Evolutionary conservation across 306 rosid species (phyloP), one percentile per base, ranked within the genome.

Genomic region (Clitoria ternatea): DNA sequence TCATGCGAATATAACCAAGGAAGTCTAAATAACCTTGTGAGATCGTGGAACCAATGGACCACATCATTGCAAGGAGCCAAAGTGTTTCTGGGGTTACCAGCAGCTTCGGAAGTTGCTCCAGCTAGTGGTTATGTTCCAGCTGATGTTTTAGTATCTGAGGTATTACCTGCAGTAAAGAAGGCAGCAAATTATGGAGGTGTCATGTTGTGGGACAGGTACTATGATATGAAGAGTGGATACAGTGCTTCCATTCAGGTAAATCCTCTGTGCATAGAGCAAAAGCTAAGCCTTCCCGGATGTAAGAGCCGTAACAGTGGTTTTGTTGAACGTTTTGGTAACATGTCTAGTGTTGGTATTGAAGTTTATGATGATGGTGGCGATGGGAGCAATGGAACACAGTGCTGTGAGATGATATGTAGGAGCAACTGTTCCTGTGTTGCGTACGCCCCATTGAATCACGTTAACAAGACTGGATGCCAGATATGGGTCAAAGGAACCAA

Each of bases 161-260:
- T 87, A 26, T 74, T 90, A 26, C 86, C 90, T 4, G 45, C 7
- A 13, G 70, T 90, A 29, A 73, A 17, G 26, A 70, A 54, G 30
- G 81, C 88, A 0, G 2, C 81, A 0, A 70, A 81, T 13, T 87
- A 83, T 36, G 96, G 91, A 57, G 96, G 92, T 8, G 83, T 89
- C 1, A 83, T 79, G 88, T 12, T 89, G 48, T 85, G 87, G 86
- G 71, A 85, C n/a, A 83, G 73, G 52, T 79, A 61, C 56, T 5
- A 44, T 20, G 92, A 85, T 74, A 71, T 35, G 56, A 7, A 7
- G 23, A 85, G 37, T 10, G 76, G 76, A 4, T 90, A 83, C 9
- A 83, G 86, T 72, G 15, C 67, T 7, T 0, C 13, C 14, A 56
- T 86, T 42, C 7, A 20, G 14, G 2, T 4, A 29, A 4, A 29